Evolutionary conservation across 352 stramenopile species (phyloP), one percentile per base, ranked within the genome.

Genomic region (Phytophthora syringae): DNA sequence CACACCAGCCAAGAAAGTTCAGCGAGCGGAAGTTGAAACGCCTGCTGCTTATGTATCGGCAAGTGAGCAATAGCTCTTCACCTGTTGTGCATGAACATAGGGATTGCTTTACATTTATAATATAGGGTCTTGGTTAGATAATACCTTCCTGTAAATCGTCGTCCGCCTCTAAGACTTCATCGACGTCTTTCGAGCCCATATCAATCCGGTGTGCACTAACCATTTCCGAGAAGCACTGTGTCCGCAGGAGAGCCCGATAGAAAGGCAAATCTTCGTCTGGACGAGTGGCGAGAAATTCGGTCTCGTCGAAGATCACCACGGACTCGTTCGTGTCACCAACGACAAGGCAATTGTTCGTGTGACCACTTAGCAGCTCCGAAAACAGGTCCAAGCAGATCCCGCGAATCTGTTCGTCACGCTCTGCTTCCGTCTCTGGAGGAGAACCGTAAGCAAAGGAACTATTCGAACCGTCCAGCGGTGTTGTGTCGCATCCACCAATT

Each of bases 251-350:
- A 32, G 79, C 72, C 28, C 84, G 63, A 63, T 90, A 90, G 64
- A 93, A 95, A 6, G 66, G 60, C 52, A 72, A 58, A 42, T 93
- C 87, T 48, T 88, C 74, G 0, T 78, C 70, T 5, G 75, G 70
- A 43, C 80, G 80, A 27, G 80, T 84, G 16, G 84, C 74, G 25
- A 93, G 74, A 52, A 95, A 95, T 67, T 95, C 81, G 6, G 71
- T 91, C 67, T 95, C 87, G 47, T 95, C 87, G 47, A 95, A 95
- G 51, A 95, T 95, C 36, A 95, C 86, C 18, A 95, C 87, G 3
- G 85, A 95, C 63, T 95, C 87, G 39, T 88, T 92, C 40, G 85
- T 92, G 64, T 95, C 87, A 39, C 87, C 87, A 37, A 95, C 87
- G 32, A 93, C 84, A 7, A 95, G 72, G 24, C 84, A 92, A 13